These are phyloP conservation scores for Akanthomyces uredinophilus DNA, from an alignment of 2,329 filamentous ascomycete genomes.

Conservation along the genomic window DNA sequence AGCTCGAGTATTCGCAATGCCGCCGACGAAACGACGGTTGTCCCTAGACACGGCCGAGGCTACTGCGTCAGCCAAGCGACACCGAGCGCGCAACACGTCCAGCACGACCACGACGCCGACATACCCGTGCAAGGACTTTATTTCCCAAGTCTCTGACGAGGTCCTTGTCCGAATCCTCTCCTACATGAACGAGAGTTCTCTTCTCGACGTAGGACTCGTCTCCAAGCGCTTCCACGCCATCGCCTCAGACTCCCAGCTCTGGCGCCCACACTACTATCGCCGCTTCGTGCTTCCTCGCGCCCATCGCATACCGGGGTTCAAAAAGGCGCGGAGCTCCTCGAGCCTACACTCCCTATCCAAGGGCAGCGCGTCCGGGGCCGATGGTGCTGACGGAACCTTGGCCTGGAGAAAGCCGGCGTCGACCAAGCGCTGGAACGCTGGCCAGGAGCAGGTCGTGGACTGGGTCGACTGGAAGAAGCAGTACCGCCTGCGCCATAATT, in stretches of 20 bases:
- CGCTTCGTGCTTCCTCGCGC: slow-evolving; percentile 81
- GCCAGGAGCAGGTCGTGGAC: slow-evolving; percentile 13
- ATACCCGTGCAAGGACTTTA: slow-evolving; percentile 42
- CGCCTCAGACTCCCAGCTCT: slow-evolving; percentile 77
- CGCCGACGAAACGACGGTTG: slow-evolving; percentile 1
- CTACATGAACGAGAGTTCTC: slow-evolving; percentile 62
- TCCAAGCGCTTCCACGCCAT: slow-evolving; percentile 71
- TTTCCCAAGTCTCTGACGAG: slow-evolving; percentile 80
- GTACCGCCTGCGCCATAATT: slow-evolving; percentile 86
- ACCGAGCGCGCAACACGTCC: not conserved
- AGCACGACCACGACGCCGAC: not conserved
- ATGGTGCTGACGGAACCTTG: slow-evolving; percentile 36
- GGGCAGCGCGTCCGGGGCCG: slow-evolving; percentile 40
- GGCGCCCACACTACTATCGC: slow-evolving; percentile 84
- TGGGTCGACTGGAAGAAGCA: slow-evolving; percentile 79
- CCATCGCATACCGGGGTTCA: slow-evolving; percentile 65
- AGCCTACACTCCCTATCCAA: slow-evolving; percentile 11
- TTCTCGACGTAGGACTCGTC: slow-evolving; percentile 60
- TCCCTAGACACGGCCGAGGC: not conserved
- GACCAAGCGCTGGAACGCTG: slow-evolving; percentile 7
- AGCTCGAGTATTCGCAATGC: not conserved
- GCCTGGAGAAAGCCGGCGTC: slow-evolving; percentile 36
- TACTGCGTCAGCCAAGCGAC: not conserved
- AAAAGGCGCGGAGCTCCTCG: slow-evolving; percentile 26
- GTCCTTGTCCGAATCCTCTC: slow-evolving; percentile 79